Base-by-base conservation (phyloP, 148 eudicot species). In the Silene latifolia region DNA sequence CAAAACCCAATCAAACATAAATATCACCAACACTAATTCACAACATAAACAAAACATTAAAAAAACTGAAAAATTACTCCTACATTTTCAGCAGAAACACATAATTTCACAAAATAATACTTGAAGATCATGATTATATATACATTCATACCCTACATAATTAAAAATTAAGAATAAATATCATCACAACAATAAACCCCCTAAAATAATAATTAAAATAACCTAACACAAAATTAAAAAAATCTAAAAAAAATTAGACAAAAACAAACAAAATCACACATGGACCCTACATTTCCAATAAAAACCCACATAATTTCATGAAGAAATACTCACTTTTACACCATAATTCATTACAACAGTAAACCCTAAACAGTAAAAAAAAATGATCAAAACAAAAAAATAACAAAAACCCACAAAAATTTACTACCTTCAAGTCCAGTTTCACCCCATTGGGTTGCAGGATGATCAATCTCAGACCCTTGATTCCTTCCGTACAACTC, bases 351-450 rank as follows among this genome's bases (percentile, higher is more conserved):
- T 70, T 61, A 53, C 15, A 39, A 23, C 62, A 8, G 58, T 51
- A 74, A 54, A 63, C 19, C 39, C 63, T 68, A 54, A 35, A 61
- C 20, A 23, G 17, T 39, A 63, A 53, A 25, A 42, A n/a, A 17
- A 10, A 12, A 69, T 23, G 19, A 65, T 25, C 39, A 14, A 12
- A 23, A 72, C 1, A 35, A 29, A 70, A 18, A 63, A 56, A 2
- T 6, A 39, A 39, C 44, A 57, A 48, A 53, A 39, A 24, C 21
- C 24, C 21, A 15, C 3, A 58, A 60, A 13, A 69, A 69, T 18
- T 12, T 24, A 29, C 19, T 24, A 84, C 86, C 87, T 84, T 84
- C 82, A 46, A 81, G 79, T 4, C 84, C 87, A 59, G 87, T 73
- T 13, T 76, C 84, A 54, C 72, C 74, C 87, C 87, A 84, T 65